A percentile compares a stretch with the other conserved stretches of the same genome.
These are phyloP conservation scores for Rhizopogon roseolus DNA, from an alignment of 768 basidiomycete genomes.

Conservation along the genomic window DNA sequence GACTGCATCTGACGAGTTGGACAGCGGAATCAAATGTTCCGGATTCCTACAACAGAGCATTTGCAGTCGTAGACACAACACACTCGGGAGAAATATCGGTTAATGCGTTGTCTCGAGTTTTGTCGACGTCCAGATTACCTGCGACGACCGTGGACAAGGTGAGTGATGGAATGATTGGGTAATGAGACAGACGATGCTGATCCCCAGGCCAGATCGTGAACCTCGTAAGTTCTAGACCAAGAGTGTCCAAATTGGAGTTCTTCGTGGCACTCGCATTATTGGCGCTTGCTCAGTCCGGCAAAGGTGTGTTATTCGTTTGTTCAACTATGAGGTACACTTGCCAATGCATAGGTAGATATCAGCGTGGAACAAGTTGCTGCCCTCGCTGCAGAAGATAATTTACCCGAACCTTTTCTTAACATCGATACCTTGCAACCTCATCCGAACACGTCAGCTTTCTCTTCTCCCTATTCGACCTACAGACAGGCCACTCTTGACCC, in stretches of 20 bases:
- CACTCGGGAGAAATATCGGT: slow-evolving; percentile 78
- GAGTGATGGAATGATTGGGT: slow-evolving; percentile 2
- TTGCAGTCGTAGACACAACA: slow-evolving; percentile 65
- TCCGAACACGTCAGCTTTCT: slow-evolving; percentile 47
- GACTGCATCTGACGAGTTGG: not conserved
- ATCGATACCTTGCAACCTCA: slow-evolving; percentile 45
- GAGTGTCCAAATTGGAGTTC: slow-evolving; percentile 86
- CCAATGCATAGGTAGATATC: slow-evolving; percentile 44
- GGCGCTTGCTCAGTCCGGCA: slow-evolving; percentile 77
- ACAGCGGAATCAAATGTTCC: slow-evolving; percentile 80
- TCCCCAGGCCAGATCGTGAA: slow-evolving; percentile 68
- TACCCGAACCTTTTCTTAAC: slow-evolving; percentile 72
- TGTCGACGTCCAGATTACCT: slow-evolving; percentile 73
- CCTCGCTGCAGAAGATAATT: slow-evolving; percentile 69
- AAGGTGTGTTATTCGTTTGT: slow-evolving; percentile 43
- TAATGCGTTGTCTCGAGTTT: slow-evolving; percentile 73
- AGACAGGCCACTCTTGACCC: slow-evolving; percentile 56
- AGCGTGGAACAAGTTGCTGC: slow-evolving; percentile 80
- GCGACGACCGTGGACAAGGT: slow-evolving; percentile 84
- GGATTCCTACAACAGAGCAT: slow-evolving; percentile 68
- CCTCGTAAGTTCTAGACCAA: slow-evolving; percentile 73
- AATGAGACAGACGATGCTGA: not conserved
- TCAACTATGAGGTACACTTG: not conserved
- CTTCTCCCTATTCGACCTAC: slow-evolving; percentile 32
- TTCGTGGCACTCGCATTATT: slow-evolving; percentile 87